Conservation (phyloP, 1,284 basidiomycete genomes). For the Sporisorium reilianum region DNA sequence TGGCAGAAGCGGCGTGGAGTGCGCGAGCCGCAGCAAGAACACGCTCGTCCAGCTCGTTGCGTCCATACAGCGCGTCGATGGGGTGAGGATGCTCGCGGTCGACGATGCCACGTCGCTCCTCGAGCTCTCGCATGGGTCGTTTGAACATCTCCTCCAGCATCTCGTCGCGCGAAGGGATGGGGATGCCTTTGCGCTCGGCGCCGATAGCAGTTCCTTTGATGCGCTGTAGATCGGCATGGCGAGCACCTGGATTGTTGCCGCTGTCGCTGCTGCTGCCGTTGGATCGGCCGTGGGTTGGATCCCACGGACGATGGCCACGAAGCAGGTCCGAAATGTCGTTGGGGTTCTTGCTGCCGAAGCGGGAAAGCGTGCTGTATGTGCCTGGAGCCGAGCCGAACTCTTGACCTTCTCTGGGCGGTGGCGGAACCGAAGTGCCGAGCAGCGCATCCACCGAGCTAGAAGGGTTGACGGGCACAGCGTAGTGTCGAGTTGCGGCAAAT, state of each 20-base stretch:
- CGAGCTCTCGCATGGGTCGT: slow-evolving; percentile 41
- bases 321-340: slow-evolving; percentile 57
- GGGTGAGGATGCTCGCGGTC: slow-evolving; percentile 59
- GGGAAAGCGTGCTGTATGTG: slow-evolving; percentile 24
- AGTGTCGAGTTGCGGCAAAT: slow-evolving; percentile 3
- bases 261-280: slow-evolving; percentile 5
- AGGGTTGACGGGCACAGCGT: slow-evolving; percentile 59
- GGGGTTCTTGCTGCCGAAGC: slow-evolving; percentile 43
- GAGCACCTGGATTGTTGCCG: slow-evolving; percentile 2
- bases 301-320: slow-evolving; percentile 22
- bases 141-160: slow-evolving; percentile 56
- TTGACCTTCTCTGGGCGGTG: slow-evolving; percentile 43
- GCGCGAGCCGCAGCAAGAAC: slow-evolving; percentile 54
- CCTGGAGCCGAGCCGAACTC: slow-evolving; percentile 17
- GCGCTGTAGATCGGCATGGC: slow-evolving; percentile 42
- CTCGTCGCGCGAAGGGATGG: slow-evolving; percentile 48
- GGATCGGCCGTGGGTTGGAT: slow-evolving; percentile 12
- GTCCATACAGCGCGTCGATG: slow-evolving; percentile 55
- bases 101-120: slow-evolving; percentile 30
- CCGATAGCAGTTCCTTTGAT: slow-evolving; percentile 49
- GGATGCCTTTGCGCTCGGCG: slow-evolving; percentile 40
- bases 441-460: slow-evolving; percentile 59
- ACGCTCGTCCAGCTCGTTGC: slow-evolving; percentile 62
- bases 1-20: slow-evolving; percentile 30
- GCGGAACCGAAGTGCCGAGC: slow-evolving; percentile 55